Percentiles rank a stretch among this genome's conserved stretches.
Evolutionary conservation across 495 filamentous ascomycete species (phyloP).

Genomic region (Bombardia bombarda): DNA sequence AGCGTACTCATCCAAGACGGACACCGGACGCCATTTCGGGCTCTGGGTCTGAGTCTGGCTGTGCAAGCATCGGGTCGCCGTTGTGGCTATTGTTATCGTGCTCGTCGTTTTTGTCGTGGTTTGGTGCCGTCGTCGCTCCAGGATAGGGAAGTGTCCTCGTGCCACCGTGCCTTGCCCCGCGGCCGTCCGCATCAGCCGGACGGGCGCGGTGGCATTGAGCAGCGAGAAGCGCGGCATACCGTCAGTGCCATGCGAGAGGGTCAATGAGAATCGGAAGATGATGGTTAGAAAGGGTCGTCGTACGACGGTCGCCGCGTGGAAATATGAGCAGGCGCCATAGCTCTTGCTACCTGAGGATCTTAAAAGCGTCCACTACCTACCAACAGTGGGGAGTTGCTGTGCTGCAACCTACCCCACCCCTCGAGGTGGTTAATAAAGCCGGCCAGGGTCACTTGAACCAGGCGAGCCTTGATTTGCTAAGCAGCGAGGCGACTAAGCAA

Average conservation of each 20-base stretch:
- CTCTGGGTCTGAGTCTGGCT: conserved; percentile 21
- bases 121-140: neutral
- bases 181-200: conserved; percentile 25
- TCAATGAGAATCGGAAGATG: too few relatives aligned
- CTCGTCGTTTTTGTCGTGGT: neutral
- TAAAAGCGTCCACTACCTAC: too few relatives aligned
- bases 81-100: neutral
- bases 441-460: too few relatives aligned
- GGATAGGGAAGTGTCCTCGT: conserved; percentile 5
- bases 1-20: conserved; percentile 79
- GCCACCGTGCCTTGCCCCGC: conserved; percentile 11
- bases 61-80: conserved; percentile 7
- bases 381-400: too few relatives aligned
- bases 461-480: too few relatives aligned
- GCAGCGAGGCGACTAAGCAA: too few relatives aligned
- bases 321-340: too few relatives aligned
- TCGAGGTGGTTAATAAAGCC: too few relatives aligned
- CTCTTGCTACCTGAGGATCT: too few relatives aligned
- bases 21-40: conserved; percentile 70
- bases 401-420: too few relatives aligned
- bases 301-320: too few relatives aligned
- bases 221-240: conserved; percentile 39
- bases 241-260: conserved; percentile 35
- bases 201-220: conserved; percentile 33
- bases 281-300: too few relatives aligned